Conservation (phyloP, 1,284 basidiomycete species). For the Sphaerobolus stellatus region DNA sequence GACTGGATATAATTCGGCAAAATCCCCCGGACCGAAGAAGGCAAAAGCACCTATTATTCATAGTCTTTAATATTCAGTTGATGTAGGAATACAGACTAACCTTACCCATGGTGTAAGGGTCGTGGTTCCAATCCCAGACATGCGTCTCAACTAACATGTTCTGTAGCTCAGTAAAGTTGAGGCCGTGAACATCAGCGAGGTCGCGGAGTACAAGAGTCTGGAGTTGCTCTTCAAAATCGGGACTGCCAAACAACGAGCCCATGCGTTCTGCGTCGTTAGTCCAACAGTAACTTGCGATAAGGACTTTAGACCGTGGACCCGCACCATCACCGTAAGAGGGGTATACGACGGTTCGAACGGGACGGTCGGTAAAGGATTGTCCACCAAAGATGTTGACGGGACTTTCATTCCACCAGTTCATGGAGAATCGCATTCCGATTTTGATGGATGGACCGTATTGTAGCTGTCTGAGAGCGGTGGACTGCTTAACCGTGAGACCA, state of each 20-base stretch:
- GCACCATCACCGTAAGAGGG: constrained; percentile 2
- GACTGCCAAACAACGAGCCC: not conserved
- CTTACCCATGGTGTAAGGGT: constrained; percentile 11
- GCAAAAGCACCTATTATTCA: too few species aligned
- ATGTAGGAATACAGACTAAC: too few species aligned
- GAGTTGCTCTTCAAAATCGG: not conserved
- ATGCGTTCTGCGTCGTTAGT: constrained; percentile 9
- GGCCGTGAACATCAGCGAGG: constrained; percentile 4
- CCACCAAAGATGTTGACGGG: too few species aligned
- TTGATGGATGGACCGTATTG: constrained; percentile 10
- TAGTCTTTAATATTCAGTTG: too few species aligned
- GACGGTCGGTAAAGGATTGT: constrained; percentile 4
- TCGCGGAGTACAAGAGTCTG: constrained; percentile 2
- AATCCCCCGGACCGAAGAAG: too few species aligned
- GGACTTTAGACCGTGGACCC: not conserved
- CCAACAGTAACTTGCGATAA: constrained; percentile 14
- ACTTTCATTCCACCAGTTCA: too few species aligned
- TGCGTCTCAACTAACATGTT: not conserved
- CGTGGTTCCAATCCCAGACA: constrained; percentile 10
- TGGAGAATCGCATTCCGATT: constrained; percentile 12
- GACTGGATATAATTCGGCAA: too few species aligned
- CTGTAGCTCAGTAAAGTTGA: not conserved
- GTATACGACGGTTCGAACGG: constrained; percentile 13
- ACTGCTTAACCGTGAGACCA: not conserved
- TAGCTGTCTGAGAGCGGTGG: constrained; percentile 4